Base-by-base conservation (phyloP, 2,329 filamentous ascomycete genomes). In the Aspergillus ruber region DNA sequence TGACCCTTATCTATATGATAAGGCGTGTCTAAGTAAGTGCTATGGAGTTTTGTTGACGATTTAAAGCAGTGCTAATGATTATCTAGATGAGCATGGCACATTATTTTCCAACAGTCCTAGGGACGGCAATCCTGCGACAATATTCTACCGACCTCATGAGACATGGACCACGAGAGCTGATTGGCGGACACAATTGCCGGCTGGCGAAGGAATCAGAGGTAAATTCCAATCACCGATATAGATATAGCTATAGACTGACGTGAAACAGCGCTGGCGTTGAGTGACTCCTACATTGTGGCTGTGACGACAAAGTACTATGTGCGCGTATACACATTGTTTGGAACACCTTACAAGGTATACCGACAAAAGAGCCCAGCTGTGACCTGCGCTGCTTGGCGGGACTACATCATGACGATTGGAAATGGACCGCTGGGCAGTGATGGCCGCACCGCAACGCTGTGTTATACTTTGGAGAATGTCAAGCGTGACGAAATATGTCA, bases 111-210 rank as follows among this genome's bases (percentile, higher is more conserved):
- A 87, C 50, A 86, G 84, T 18, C 82, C 88, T 1, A 77, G 75
- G 7, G 78, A 82, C 27, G 75, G 73, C 6, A 81, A 83, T 49
- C 83, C 87, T 2, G 88, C 91, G 3, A 85, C 83, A 27, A 82
- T 98, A n/a, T 96, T 95, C 69, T 98, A 97, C 68, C 82, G 93
- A 6, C 93, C 94, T 0, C 93, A 98, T 63, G 91, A 98, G 71
- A 94, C 88, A 1, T 98, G 93, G 93, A 96, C 90, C 2, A 80
- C 88, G 43, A 80, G 93, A 44, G 81, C 83, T 17, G 93, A 98
- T 68, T 97, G 91, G 90, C 83, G 88, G 43, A 95, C 86, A 0
- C 78, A 86, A 54, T 71, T 98, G n/a, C 93, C 93, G 0, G 79
- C 80, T 27, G 89, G 89, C n/a, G 93, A 98, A 69, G 79, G 84